Evolutionary conservation across 2,329 filamentous ascomycete genomes (phyloP), one percentile per base, ranked within the genome.

Genomic region (Anthostomella pinea): DNA sequence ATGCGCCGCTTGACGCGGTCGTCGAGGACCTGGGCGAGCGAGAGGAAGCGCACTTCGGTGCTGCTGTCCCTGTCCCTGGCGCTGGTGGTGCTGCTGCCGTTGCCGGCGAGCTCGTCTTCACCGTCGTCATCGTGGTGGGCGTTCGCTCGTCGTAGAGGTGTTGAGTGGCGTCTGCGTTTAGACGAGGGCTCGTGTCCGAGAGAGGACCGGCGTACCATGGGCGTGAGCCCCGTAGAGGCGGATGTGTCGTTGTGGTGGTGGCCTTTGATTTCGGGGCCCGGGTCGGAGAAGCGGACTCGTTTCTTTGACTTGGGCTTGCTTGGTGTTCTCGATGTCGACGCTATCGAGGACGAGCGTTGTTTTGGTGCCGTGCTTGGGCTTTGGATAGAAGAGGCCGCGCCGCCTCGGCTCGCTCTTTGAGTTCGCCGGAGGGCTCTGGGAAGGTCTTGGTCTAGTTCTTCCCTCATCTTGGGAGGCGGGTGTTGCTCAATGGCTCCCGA

Each of bases 221-320:
- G 78, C 1, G 79, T 81, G 18, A 82, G 57, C 2, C 78, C 77
- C 1, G 72, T 78, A 2, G 69, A 65, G 8, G 49, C 49, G 4
- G 41, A 35, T 14, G 39, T 39, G 27, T 41, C 32, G 4, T 52
- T 43, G 11, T 45, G 37, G 22, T 48, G 37, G 8, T 56, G 41
- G 13, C 46, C 39, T 11, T 57, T 40, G 23, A 60, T 41, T 0
- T 61, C 53, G 1, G 66, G 64, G 0, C 73, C 75, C 7, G 75
- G 75, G 25, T 81, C 76, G 0, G 78, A 81, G 58, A 81, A 79
- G 23, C 77, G 73, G 15, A 80, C 75, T 38, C 66, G 65, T 46
- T 73, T 75, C 49, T 67, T 73, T 2, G 57, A 33, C 17, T 45
- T 56, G 11, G 43, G 36, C 33, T 55, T 59, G 43, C 47, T 58